Percentiles rank a stretch among this genome's conserved stretches.
Conservation (phyloP, 495 filamentous ascomycete genomes). For the Penicillium subrubescens region DNA sequence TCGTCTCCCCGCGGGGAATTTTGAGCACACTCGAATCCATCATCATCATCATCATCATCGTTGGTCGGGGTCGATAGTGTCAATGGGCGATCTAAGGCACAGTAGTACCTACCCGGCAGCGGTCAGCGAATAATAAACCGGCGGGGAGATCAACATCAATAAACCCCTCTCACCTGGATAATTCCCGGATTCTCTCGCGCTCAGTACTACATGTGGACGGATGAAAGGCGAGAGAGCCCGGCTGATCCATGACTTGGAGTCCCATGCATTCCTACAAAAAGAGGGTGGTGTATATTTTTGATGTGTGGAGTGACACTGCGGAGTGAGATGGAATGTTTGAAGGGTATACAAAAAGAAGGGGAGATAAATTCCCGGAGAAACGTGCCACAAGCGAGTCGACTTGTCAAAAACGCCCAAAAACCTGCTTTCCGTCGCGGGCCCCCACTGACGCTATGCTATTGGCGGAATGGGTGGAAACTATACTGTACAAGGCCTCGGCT, state of each 20-base stretch:
- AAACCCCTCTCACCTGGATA: conserved; percentile 20
- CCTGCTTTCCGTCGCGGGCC: not conserved
- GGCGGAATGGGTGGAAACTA: not conserved
- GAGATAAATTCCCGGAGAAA: conserved; percentile 6
- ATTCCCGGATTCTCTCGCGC: conserved; percentile 25
- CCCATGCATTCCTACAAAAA: conserved; percentile 7
- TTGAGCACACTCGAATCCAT: not conserved
- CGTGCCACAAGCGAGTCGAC: conserved; percentile 1
- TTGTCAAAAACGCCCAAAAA: conserved; percentile 4
- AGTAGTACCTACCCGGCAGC: conserved; percentile 32
- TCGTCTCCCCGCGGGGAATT: conserved; percentile 18
- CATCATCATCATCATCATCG: too few relatives aligned
- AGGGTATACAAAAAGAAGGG: not conserved
- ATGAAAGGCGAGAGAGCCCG: conserved; percentile 16
- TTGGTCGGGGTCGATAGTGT: not conserved
- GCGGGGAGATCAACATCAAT: not conserved
- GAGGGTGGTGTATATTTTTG: not conserved
- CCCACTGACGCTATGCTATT: conserved; percentile 6
- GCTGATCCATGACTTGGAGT: conserved; percentile 14
- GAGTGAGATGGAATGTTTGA: not conserved
- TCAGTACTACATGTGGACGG: conserved; percentile 21
- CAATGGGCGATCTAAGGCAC: conserved; percentile 24
- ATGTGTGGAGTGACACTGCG: not conserved
- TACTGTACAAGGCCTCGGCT: not conserved
- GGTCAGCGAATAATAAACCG: not conserved